Evolutionary conservation across 371 early-diverging fungal species (phyloP), one percentile per base, ranked within the genome.

Genomic region (Mucor piriformis): DNA sequence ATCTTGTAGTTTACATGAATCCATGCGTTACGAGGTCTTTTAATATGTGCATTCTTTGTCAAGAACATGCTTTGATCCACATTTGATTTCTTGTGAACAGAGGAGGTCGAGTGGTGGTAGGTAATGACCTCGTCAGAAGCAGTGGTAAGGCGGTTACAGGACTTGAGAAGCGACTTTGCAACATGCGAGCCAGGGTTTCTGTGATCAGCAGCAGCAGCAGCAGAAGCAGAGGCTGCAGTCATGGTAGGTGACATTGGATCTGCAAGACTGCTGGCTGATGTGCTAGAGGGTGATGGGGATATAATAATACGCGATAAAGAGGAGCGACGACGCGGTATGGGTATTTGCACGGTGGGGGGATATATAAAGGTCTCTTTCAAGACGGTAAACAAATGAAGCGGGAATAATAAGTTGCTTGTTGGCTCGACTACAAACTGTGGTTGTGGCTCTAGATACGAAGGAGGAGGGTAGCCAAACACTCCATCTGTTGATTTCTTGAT

Each of bases 1-100:
- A 34, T 16, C 6, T 29, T 24, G 16, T 15, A 23, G 49, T 60
- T 63, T 69, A 68, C 72, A 38, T 73, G 73, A 53, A 73, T 73
- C 73, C 73, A 73, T 44, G 73, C 73, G 58, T 73, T 73, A 37
- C 70, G 66, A 42, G 73, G 73, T 50, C 73, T 66, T 50, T 73
- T 73, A 47, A 73, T 73, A 35, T 73, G 73, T 35, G 73, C 69
- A 61, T 73, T 69, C 32, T 73, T 73, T 42, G 63, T 70, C 50
- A 70, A 49, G 33, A 70, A 70, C 63, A 70, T 70, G 54, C 59
- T 66, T 25, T 66, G 66, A 54, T 70, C 63, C 23, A 66, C 60
- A 49, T 48, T 57, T 7, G 29, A 29, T 29, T 35, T 38, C 16
- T 32, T 18, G 33, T 48, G 33, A 18, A 20, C 25, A 27, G 42